Conservation (phyloP, 2,329 filamentous ascomycete species). For the Sclerotinia sclerotiorum region DNA sequence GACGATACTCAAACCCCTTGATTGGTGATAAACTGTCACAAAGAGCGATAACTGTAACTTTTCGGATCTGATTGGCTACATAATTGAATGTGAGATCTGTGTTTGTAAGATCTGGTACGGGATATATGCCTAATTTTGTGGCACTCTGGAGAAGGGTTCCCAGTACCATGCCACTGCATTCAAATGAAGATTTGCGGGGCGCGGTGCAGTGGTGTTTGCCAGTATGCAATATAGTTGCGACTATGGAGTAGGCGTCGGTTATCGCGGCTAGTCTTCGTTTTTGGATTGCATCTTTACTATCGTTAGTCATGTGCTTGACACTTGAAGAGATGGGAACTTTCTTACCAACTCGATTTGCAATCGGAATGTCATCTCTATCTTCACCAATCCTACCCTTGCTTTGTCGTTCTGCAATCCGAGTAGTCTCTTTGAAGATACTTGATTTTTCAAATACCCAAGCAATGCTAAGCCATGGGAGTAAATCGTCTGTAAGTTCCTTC, state of each 20-base stretch:
- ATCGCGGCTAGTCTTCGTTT: conserved; percentile 12
- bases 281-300: conserved; percentile 15
- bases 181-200: background rate
- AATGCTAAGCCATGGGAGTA: conserved; percentile 17
- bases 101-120: conserved; percentile 5
- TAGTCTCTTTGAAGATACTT: conserved; percentile 7
- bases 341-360: conserved; percentile 19
- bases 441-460: conserved; percentile 20
- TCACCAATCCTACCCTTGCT: conserved; percentile 15
- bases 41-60: conserved; percentile 13
- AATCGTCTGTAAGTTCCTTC: background rate
- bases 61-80: conserved; percentile 3
- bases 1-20: conserved; percentile 2
- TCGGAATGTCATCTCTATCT: conserved; percentile 15
- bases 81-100: conserved; percentile 1
- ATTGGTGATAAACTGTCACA: conserved; percentile 12
- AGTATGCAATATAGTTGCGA: conserved; percentile 3
- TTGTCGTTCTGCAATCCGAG: conserved; percentile 15
- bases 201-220: conserved; percentile 14
- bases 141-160: conserved; percentile 14
- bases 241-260: conserved; percentile 4
- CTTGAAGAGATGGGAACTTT: background rate
- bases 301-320: background rate
- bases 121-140: conserved; percentile 16
- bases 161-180: conserved; percentile 15